Evolutionary conservation across 2,329 filamentous ascomycete species (phyloP), one percentile per base, ranked within the genome.

Genomic region (Colletotrichum gloeosporioides): DNA sequence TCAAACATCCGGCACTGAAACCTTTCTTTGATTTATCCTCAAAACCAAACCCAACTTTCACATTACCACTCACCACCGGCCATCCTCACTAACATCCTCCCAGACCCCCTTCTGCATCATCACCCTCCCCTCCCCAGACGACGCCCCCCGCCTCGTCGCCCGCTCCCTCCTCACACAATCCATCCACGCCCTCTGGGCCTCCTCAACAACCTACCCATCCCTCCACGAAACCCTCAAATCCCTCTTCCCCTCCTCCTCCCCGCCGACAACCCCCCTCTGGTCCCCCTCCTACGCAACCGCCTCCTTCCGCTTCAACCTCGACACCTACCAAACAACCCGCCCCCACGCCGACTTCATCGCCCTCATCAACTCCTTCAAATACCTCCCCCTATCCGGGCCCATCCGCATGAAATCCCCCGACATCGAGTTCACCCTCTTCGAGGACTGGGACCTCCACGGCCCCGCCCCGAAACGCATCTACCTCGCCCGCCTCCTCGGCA

Each of bases 181-280:
- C 62, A 94, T 99, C 79, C 95, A 97, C 86, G 95, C 98, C 82
- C 91, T 98, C 78, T 99, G 97, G 96, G 96, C 94, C 22, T 87
- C 88, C 44, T 96, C 94, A 16, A 81, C 86, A 13, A 92, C 89
- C 62, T 93, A 98, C 80, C 86, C 92, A 4, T 87, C 90, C 61
- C 89, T 98, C 3, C 95, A 98, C 82, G 85, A 87, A 62, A 89
- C 92, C 71, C 89, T 98, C 73, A 89, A 88, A 77, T 82, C 82
- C 9, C 87, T 87, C 53, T 94, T 94, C 1, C 36, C 57, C 7
- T 59, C 18, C 55, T 73, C n/a, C n/a, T 7, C 27, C 12, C 63
- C 69, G 22, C 8, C 44, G 8, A 12, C 68, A 22, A 80, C 89
- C 5, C 86, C 92, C 70, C 87, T 92, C 75, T 98, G 96, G 96